Conservation (phyloP, 2,329 filamentous ascomycete species). For the Arthroderma sp. region DNA sequence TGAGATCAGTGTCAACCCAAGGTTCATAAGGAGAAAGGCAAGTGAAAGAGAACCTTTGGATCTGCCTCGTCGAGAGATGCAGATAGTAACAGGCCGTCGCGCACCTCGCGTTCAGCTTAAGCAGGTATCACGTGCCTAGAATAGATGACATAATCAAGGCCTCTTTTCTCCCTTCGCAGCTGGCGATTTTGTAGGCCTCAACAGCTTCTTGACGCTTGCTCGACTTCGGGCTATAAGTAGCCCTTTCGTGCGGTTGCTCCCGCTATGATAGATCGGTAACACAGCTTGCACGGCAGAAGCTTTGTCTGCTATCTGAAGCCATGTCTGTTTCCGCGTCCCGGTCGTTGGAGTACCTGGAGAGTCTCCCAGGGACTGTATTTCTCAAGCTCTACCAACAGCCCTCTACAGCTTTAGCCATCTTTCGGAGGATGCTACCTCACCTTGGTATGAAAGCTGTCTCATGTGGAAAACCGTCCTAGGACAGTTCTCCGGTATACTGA, state of each 20-base stretch:
- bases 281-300: constrained; percentile 6
- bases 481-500: too few relatives aligned
- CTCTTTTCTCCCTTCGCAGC: neutral
- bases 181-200: neutral
- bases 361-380: constrained; percentile 78
- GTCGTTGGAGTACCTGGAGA: constrained; percentile 82
- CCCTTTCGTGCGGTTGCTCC: neutral
- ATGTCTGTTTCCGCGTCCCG: constrained; percentile 46
- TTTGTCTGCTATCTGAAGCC: constrained; percentile 13
- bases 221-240: too few relatives aligned
- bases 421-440: constrained; percentile 90
- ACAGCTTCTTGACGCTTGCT: neutral
- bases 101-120: too few relatives aligned
- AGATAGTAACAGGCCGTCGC: too few relatives aligned
- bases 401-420: constrained; percentile 87
- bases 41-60: too few relatives aligned
- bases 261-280: constrained; percentile 11
- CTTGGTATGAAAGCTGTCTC: constrained; percentile 45
- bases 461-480: too few relatives aligned
- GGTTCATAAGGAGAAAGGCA: too few relatives aligned
- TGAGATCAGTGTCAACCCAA: too few relatives aligned
- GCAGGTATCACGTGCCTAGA: too few relatives aligned
- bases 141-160: too few relatives aligned
- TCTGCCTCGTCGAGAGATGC: too few relatives aligned
- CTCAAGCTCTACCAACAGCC: constrained; percentile 89